Base-by-base conservation (phyloP, 352 stramenopile species). In the Phytophthora syringae region DNA sequence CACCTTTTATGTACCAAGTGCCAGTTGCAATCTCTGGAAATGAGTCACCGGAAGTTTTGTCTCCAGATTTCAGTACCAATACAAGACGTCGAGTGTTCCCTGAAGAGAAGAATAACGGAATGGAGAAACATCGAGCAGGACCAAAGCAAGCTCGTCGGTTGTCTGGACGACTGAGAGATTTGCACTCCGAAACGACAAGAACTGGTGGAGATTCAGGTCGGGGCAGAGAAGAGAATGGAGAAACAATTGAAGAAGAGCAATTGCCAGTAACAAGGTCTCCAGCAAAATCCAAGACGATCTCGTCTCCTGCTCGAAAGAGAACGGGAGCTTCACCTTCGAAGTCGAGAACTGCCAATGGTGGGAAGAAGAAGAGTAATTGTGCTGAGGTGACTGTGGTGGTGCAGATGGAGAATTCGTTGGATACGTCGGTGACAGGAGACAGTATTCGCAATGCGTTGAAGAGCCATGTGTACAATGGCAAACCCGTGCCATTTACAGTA, bases 401-500 rank as follows among this genome's bases (percentile, higher is more conserved):
- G n/a, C 68, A 77, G 16, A 74, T 89, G 70, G 74, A 86, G 25
- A 61, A 63, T n/a, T 69, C 76, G 0, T 44, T 91, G 6, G 51
- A 77, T 20, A 52, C 55, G 2, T 91, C 82, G 0, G 52, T 45
- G 6, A 57, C 70, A 20, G 80, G 80, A 21, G 34, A 66, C 2
- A 67, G 51, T 16, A 81, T 89, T 53, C 54, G 60, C n/a, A 37
- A 67, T 2, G 80, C 82, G 11, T 56, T 91, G 7, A 67, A 76
- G 24, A 72, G 28, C 21, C 82, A 89, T 43, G 43, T 74, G 16
- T 86, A 89, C 62, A 88, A 89, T 57, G 80, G 75, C 59, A 88
- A 88, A 55, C 30, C 59, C 2, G 54, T 91, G 13, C 48, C 75
- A 12, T 79, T 64, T 43, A 59, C 59, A 18, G 18, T 91, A n/a